Conservation (phyloP, 176 grass and related monocot genomes). For the Triticum urartu region DNA sequence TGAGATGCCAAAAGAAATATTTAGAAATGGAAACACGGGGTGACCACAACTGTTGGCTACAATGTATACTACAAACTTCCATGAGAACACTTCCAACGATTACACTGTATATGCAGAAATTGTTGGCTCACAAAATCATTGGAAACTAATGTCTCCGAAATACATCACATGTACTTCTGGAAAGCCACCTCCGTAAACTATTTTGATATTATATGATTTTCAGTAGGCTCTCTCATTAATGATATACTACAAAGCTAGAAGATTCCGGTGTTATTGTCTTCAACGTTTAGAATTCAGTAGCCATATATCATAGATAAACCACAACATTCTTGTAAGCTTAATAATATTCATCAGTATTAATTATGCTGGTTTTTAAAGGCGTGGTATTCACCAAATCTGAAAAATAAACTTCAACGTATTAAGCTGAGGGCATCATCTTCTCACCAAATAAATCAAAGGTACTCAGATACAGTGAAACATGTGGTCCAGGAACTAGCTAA, state of each 20-base stretch:
- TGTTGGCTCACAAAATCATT: not conserved
- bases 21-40: not conserved
- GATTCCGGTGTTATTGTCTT: not conserved
- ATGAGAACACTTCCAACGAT: not conserved
- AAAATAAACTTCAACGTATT: not conserved
- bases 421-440: not conserved
- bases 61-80: not conserved
- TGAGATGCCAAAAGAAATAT: not conserved
- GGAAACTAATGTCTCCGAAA: conserved; percentile 9
- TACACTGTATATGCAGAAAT: not conserved
- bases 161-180: not conserved
- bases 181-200: not conserved
- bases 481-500: not conserved
- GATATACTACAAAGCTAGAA: not conserved
- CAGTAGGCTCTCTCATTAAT: not conserved
- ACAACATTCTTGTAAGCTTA: not conserved
- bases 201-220: not conserved
- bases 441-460: conserved; percentile 8
- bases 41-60: not conserved
- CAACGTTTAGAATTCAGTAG: not conserved
- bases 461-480: not conserved
- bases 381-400: not conserved
- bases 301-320: not conserved
- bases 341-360: not conserved
- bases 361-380: not conserved